These are phyloP conservation scores for Coleophoma crateriformis DNA, from an alignment of 2,329 filamentous ascomycete species.

Conservation along the genomic window DNA sequence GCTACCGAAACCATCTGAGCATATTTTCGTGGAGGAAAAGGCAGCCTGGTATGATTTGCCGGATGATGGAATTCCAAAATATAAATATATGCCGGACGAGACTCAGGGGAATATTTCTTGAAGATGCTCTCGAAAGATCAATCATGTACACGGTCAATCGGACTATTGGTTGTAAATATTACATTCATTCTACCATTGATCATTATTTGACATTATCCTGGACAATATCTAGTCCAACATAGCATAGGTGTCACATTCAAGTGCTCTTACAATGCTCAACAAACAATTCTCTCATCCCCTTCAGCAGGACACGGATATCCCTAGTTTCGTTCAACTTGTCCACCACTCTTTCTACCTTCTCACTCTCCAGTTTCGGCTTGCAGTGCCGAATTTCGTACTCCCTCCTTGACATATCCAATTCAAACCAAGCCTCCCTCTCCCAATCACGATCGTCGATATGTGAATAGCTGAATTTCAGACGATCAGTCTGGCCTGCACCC, in stretches of 20 bases:
- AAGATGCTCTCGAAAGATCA: too few species aligned
- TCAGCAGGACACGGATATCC: constrained; percentile 66
- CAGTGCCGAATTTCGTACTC: constrained; percentile 83
- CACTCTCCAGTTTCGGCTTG: constrained; percentile 74
- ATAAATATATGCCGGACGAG: constrained; percentile 15
- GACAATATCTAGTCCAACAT: background rate
- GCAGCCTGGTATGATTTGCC: constrained; percentile 31
- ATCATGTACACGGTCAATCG: too few species aligned
- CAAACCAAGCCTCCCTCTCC: constrained; percentile 90
- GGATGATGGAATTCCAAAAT: constrained; percentile 28
- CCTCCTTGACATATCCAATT: constrained; percentile 72
- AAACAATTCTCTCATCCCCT: constrained; percentile 79
- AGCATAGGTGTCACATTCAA: background rate
- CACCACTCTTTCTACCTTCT: constrained; percentile 70
- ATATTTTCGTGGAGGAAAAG: constrained; percentile 40
- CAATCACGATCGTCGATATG: constrained; percentile 83
- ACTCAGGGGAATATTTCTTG: constrained; percentile 11
- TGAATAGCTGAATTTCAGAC: constrained; percentile 84
- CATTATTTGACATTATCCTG: background rate
- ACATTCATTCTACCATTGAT: background rate
- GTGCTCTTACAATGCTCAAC: constrained; percentile 37
- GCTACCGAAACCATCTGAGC: constrained; percentile 24
- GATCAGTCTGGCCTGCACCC: constrained; percentile 76
- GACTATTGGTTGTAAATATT: too few species aligned
- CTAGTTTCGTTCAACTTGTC: constrained; percentile 77